Percentiles rank a stretch among this genome's conserved stretches.
Conservation (phyloP, 2,329 filamentous ascomycete genomes). For the Colletotrichum incanum region DNA sequence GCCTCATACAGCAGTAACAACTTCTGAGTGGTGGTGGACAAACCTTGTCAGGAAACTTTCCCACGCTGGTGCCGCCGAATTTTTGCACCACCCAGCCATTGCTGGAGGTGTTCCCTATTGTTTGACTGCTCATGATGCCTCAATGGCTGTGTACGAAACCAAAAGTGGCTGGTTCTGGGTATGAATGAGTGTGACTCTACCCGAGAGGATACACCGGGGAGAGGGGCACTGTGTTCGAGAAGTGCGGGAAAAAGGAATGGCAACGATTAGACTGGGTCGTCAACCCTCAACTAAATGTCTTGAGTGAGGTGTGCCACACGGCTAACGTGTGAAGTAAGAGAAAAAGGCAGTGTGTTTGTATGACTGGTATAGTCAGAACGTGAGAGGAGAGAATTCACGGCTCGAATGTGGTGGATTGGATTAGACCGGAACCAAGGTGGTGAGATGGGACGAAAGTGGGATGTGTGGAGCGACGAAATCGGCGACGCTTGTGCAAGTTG, state of each 20-base stretch:
- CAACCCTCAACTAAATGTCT: constrained; percentile 16
- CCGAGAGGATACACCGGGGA: constrained; percentile 6
- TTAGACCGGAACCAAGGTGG: constrained; percentile 19
- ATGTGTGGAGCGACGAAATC: constrained; percentile 43
- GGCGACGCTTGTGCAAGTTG: constrained; percentile 37
- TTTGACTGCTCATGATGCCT: constrained; percentile 39
- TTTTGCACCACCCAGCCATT: constrained; percentile 91
- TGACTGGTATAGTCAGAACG: neutral
- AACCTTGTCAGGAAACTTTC: constrained; percentile 87
- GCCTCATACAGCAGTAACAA: constrained; percentile 46
- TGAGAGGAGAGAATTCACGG: constrained; percentile 13
- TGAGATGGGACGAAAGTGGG: constrained; percentile 41
- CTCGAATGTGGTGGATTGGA: constrained; percentile 26
- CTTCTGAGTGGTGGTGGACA: constrained; percentile 46
- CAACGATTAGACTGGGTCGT: constrained; percentile 29
- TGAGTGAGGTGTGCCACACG: constrained; percentile 1
- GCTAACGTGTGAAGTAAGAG: neutral
- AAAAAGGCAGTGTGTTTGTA: neutral
- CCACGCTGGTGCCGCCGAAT: constrained; percentile 95
- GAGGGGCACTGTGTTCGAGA: constrained; percentile 30
- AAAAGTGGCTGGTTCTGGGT: constrained; percentile 9
- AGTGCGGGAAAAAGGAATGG: constrained; percentile 38
- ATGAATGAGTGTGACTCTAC: constrained; percentile 33
- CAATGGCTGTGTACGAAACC: constrained; percentile 18
- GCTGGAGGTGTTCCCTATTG: constrained; percentile 52